Conservation (phyloP, 192 early-diverging fungal species). For the Neocallimastix lanati region DNA sequence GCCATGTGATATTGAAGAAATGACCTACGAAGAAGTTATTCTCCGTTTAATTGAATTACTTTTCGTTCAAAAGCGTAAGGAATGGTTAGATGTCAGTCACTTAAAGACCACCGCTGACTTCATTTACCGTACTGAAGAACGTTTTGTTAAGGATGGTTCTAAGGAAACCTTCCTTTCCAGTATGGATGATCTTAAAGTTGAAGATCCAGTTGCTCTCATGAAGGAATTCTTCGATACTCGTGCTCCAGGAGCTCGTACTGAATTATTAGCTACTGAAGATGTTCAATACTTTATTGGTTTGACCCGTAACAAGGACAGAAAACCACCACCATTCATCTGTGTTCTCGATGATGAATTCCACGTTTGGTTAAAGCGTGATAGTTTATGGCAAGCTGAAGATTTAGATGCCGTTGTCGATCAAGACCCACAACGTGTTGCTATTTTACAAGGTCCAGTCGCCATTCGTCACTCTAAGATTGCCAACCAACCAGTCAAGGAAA, state of each 20-base stretch:
- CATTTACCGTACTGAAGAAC: conserved; percentile 69
- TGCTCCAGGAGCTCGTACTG: conserved; percentile 39
- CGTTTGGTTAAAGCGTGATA: conserved; percentile 75
- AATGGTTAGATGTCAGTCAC: conserved; percentile 64
- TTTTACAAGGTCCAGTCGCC: conserved; percentile 79
- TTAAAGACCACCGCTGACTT: conserved; percentile 58
- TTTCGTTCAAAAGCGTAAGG: conserved; percentile 36
- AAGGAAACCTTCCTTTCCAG: conserved; percentile 16
- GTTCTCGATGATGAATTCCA: conserved; percentile 81
- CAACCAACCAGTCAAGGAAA: conserved; percentile 75
- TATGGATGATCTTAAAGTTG: conserved; percentile 37
- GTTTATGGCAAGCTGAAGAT: conserved; percentile 75
- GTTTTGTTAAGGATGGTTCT: conserved; percentile 37
- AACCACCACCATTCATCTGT: conserved; percentile 79
- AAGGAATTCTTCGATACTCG: conserved; percentile 47
- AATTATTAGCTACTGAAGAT: conserved; percentile 69
- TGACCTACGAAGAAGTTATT: conserved; percentile 83
- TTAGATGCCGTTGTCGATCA: conserved; percentile 63
- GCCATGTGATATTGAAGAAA: conserved; percentile 65
- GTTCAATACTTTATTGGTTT: conserved; percentile 63
- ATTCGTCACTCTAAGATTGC: conserved; percentile 47
- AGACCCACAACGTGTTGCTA: conserved; percentile 65
- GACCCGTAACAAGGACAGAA: conserved; percentile 54
- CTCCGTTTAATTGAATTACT: conserved; percentile 63
- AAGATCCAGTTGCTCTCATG: conserved; percentile 37